Base-by-base conservation (phyloP, 805 yeast species). In the Teunomyces tritomae region DNA sequence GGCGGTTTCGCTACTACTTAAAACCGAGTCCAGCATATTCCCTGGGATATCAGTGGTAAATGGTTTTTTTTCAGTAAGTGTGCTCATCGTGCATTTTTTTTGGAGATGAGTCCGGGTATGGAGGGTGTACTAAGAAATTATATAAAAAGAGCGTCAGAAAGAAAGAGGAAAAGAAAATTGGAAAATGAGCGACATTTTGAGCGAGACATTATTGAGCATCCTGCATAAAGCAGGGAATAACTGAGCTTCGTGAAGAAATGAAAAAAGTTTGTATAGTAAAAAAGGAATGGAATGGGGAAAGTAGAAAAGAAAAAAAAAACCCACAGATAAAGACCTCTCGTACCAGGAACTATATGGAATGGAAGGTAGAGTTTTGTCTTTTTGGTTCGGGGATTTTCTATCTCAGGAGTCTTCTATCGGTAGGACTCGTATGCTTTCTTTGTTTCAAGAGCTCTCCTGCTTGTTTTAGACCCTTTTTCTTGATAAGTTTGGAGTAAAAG, bases 1-100 rank as follows among this genome's bases (percentile, higher is more conserved):
- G 9, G 86, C 75, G 36, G 76, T 71, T 49, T 84, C 88, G 49
- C 65, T 71, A 56, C 70, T 71, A 46, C 66, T 65, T 44, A 71
- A 59, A 37, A 63, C 61, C 35, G 71, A 63, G 33, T 61, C 62
- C 32, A 62, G 52, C 50, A 48, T 44, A 32, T 29, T 46, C 33
- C 28, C 39, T 37, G 34, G 32, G 41, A 32, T 32, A 11, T 17
- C 11, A 47, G 28, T 26, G 32, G 27, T 24, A 13, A 32, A 39
- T 33, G 39, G 30, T 8, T 17, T 47, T 46, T 47, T 47, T 47
- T 27, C 45, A 16, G 28, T 10, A 13, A 36, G 11, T 33, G n/a
- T 34, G 40, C 49, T 46, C 49, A 46, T 46, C 49, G 49, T 35
- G 43, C 40, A 29, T 46, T 34, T 41, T 35, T 46, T 46, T 46